Conservation (phyloP, 2,329 filamentous ascomycete species). For the Ascochyta viciae-villosae region DNA sequence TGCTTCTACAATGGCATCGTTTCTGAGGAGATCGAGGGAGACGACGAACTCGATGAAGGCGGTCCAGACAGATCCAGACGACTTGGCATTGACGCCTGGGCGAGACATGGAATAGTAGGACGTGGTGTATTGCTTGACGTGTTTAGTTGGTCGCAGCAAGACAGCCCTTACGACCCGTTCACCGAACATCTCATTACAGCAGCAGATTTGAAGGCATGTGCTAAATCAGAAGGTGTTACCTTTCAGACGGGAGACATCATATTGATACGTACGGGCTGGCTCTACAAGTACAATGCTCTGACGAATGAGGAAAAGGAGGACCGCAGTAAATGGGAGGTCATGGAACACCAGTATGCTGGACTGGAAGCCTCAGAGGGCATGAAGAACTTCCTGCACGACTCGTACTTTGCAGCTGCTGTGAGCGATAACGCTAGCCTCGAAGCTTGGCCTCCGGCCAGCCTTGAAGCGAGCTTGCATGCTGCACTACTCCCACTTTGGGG, state of each 20-base stretch:
- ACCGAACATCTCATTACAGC: constrained; percentile 26
- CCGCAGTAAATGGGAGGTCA: constrained; percentile 15
- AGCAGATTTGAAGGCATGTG: constrained; percentile 26
- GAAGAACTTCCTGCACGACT: constrained; percentile 86
- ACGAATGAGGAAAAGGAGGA: constrained; percentile 13
- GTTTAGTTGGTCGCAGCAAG: constrained; percentile 39
- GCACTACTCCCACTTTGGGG: constrained; percentile 38
- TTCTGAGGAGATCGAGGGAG: constrained; percentile 33
- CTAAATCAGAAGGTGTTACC: constrained; percentile 21
- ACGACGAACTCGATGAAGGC: constrained; percentile 25
- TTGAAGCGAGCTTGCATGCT: constrained; percentile 31
- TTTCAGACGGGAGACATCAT: constrained; percentile 42
- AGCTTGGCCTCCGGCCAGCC: constrained; percentile 29
- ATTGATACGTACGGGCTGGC: constrained; percentile 40
- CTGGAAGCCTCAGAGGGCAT: constrained; percentile 88
- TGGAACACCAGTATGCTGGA: constrained; percentile 45
- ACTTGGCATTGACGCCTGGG: constrained; percentile 51
- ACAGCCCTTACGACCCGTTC: constrained; percentile 34
- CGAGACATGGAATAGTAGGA: constrained; percentile 63
- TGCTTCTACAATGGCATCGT: constrained; percentile 44
- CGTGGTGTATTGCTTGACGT: constrained; percentile 63
- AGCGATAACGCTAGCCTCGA: constrained; percentile 47
- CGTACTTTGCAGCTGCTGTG: constrained; percentile 37
- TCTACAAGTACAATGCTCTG: constrained; percentile 21
- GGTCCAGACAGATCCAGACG: constrained; percentile 30